Evolutionary conservation across 495 filamentous ascomycete species (phyloP).

Genomic region (Parathielavia hyrcaniae): DNA sequence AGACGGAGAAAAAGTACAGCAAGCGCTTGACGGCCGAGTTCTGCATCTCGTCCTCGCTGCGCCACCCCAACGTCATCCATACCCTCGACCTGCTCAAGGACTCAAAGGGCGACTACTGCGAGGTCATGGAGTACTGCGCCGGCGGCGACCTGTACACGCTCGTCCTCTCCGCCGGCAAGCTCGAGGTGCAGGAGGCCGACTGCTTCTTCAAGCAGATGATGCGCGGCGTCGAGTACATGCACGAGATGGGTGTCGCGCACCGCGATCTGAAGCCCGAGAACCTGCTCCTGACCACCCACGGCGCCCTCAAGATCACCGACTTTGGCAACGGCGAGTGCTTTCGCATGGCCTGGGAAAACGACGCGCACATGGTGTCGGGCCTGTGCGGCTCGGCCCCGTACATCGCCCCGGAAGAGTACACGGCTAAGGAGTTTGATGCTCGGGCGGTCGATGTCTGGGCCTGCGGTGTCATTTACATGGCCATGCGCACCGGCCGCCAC

Average conservation of each 20-base stretch:
- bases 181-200: constrained; percentile 90
- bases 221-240: constrained; percentile 98
- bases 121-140: constrained; percentile 99
- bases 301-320: constrained; percentile 96
- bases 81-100: constrained; percentile 93
- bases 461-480: constrained; percentile 98
- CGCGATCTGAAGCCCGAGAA: constrained; percentile 98
- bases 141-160: constrained; percentile 96
- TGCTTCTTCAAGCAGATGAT: constrained; percentile 99
- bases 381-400: constrained; percentile 95
- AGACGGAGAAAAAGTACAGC: constrained; percentile 93
- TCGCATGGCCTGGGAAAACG: constrained; percentile 98
- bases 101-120: constrained; percentile 96
- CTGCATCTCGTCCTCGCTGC: constrained; percentile 93
- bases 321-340: constrained; percentile 99
- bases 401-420: constrained; percentile 95
- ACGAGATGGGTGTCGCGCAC: constrained; percentile 98
- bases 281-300: constrained; percentile 84
- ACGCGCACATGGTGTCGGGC: constrained; percentile 95
- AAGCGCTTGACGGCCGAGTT: constrained; percentile 98
- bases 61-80: constrained; percentile 97
- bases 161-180: constrained; percentile 82
- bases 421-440: constrained; percentile 91
- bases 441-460: constrained; percentile 97
- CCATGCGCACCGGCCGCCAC: constrained; percentile 94